A percentile compares a stretch with the other conserved stretches of the same genome.
Conservation (phyloP, 78 protist genomes). For the Pigoraptor vietnamica region DNA sequence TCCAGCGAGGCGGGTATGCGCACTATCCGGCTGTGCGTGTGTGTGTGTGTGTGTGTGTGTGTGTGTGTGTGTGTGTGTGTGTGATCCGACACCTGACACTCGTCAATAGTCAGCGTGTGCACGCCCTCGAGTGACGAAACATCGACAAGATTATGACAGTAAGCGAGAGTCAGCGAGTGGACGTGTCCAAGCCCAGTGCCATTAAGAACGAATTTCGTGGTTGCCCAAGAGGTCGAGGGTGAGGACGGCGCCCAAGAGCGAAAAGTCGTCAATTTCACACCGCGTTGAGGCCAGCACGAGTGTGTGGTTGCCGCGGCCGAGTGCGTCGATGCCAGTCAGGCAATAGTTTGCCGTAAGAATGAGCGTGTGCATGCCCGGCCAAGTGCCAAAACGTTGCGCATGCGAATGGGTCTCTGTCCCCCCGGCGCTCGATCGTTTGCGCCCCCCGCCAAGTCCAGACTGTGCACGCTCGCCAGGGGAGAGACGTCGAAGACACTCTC, state of each 20-base stretch:
- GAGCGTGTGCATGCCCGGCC: background rate
- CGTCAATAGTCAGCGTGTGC: too few species aligned
- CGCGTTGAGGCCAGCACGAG: background rate
- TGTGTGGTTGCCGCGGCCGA: background rate
- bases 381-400: background rate
- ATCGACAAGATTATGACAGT: background rate
- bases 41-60: too few species aligned
- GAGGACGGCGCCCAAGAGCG: background rate
- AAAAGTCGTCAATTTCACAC: background rate
- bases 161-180: background rate
- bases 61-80: too few species aligned
- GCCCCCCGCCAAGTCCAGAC: background rate
- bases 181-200: background rate
- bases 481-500: background rate
- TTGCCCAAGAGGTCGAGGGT: background rate
- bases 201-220: background rate
- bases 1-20: constrained; percentile 4
- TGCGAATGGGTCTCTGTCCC: background rate
- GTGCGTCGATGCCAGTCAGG: background rate
- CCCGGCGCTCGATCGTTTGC: background rate
- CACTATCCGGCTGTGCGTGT: background rate
- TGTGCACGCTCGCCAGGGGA: background rate
- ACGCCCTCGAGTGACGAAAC: background rate
- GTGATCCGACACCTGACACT: too few species aligned
- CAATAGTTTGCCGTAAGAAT: background rate